A percentile compares a stretch with the other conserved stretches of the same genome.
Conservation (phyloP, 495 filamentous ascomycete genomes). For the Staphylotrichum longicolle region DNA sequence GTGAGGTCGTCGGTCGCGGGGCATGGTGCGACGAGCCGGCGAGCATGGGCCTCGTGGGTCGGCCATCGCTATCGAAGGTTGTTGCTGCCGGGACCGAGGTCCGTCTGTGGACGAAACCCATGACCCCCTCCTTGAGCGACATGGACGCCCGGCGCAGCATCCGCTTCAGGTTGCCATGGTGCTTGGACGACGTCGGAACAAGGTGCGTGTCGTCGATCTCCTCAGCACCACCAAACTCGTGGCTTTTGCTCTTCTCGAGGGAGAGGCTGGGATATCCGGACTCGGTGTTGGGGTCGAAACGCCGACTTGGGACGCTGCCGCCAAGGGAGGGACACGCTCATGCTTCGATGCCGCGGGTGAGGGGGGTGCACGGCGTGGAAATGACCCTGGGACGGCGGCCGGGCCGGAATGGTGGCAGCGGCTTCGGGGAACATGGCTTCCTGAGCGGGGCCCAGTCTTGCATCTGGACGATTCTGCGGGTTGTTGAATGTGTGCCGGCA, state of each 20-base stretch:
- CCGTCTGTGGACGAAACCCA: conserved; percentile 46
- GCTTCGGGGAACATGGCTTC: conserved; percentile 30
- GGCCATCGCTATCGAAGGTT: conserved; percentile 33
- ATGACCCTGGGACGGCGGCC: conserved; percentile 18
- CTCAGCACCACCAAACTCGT: conserved; percentile 27
- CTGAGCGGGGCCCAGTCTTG: conserved; percentile 38
- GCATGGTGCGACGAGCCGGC: conserved; percentile 17
- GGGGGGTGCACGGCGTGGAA: conserved; percentile 8
- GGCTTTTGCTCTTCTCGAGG: conserved; percentile 35
- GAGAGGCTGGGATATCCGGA: conserved; percentile 19
- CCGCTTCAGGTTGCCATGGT: conserved; percentile 38
- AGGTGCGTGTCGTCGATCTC: conserved; percentile 13
- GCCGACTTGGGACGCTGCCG: conserved; percentile 35
- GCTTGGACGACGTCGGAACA: conserved; percentile 19
- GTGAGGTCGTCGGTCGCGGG: conserved; percentile 43
- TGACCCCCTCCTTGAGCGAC: conserved; percentile 42
- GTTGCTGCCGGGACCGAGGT: conserved; percentile 45
- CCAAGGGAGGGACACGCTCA: conserved; percentile 41
- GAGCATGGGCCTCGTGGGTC: conserved; percentile 25
- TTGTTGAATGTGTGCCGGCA: conserved; percentile 13
- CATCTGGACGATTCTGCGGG: conserved; percentile 35
- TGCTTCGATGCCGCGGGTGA: conserved; percentile 32
- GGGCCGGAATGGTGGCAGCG: conserved; percentile 2
- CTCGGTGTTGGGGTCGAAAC: conserved; percentile 23
- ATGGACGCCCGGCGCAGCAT: conserved; percentile 52